Evolutionary conservation across 805 yeast genomes (phyloP).

Genomic region (Maudiozyma bulderi): DNA sequence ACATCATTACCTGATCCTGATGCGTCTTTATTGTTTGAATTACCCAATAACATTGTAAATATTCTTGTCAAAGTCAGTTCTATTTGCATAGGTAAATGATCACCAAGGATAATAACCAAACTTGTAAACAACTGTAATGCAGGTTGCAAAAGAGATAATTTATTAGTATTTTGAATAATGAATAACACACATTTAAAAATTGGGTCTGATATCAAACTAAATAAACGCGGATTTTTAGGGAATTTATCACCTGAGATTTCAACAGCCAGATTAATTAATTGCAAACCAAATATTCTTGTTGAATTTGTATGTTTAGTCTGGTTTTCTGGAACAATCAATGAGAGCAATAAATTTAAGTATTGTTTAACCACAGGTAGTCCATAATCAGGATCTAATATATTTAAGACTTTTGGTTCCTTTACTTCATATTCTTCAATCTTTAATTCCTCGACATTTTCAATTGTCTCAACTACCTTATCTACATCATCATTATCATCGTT

Average conservation of each 20-base stretch:
- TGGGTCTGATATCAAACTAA: slow-evolving; percentile 63
- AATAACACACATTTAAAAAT: slow-evolving; percentile 80
- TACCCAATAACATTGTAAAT: slow-evolving; percentile 43
- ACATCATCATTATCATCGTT: neutral
- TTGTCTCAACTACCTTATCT: slow-evolving; percentile 1
- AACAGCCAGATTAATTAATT: slow-evolving; percentile 64
- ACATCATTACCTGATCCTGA: neutral
- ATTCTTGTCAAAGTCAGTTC: slow-evolving; percentile 62
- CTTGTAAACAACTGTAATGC: slow-evolving; percentile 70
- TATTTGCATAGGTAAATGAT: slow-evolving; percentile 64
- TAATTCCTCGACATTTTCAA: neutral
- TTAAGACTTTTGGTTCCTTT: slow-evolving; percentile 6
- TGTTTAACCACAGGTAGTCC: slow-evolving; percentile 72
- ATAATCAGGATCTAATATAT: slow-evolving; percentile 35
- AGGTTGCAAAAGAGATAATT: slow-evolving; percentile 60
- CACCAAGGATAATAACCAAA: slow-evolving; percentile 55
- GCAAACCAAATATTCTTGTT: slow-evolving; percentile 73
- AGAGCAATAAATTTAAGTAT: slow-evolving; percentile 62
- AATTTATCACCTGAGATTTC: slow-evolving; percentile 69
- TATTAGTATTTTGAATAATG: slow-evolving; percentile 62
- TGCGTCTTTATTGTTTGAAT: neutral
- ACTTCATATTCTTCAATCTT: neutral
- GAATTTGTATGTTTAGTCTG: slow-evolving; percentile 80
- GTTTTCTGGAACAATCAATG: slow-evolving; percentile 73
- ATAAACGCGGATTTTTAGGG: slow-evolving; percentile 51